These are phyloP conservation scores for Macroventuria anomochaeta DNA, from an alignment of 2,329 filamentous ascomycete genomes.

Conservation along the genomic window DNA sequence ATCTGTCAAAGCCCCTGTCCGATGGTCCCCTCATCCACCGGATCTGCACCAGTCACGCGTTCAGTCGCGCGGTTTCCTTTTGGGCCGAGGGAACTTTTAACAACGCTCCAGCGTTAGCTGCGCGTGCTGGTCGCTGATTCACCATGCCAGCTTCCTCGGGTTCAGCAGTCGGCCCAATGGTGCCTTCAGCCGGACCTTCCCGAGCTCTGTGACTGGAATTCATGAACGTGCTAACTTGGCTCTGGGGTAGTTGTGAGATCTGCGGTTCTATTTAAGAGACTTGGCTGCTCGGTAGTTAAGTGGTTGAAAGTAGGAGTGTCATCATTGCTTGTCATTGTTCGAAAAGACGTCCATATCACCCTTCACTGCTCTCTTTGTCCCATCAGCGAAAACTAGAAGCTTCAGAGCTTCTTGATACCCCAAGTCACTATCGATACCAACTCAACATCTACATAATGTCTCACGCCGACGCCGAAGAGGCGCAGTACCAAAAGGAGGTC, in stretches of 20 bases:
- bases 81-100: constrained; percentile 41
- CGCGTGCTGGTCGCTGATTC: constrained; percentile 21
- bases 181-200: constrained; percentile 42
- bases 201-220: constrained; percentile 32
- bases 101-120: constrained; percentile 18
- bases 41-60: constrained; percentile 17
- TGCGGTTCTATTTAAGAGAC: constrained; percentile 37
- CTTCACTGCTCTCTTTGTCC: background rate
- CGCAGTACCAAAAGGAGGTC: constrained; percentile 81
- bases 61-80: constrained; percentile 32
- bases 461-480: constrained; percentile 68
- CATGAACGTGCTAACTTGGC: constrained; percentile 22
- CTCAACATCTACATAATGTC: constrained; percentile 29
- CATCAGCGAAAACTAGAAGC: background rate
- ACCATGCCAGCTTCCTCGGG: constrained; percentile 35
- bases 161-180: constrained; percentile 45
- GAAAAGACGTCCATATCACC: background rate
- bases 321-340: constrained; percentile 30
- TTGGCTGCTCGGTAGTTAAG: constrained; percentile 29
- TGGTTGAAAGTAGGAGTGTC: constrained; percentile 23
- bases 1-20: constrained; percentile 32
- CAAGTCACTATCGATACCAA: constrained; percentile 11
- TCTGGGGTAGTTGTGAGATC: constrained; percentile 25
- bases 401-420: background rate
- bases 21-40: constrained; percentile 31